Base-by-base conservation (phyloP, 495 filamentous ascomycete genomes). In the Podospora tetraspora region DNA sequence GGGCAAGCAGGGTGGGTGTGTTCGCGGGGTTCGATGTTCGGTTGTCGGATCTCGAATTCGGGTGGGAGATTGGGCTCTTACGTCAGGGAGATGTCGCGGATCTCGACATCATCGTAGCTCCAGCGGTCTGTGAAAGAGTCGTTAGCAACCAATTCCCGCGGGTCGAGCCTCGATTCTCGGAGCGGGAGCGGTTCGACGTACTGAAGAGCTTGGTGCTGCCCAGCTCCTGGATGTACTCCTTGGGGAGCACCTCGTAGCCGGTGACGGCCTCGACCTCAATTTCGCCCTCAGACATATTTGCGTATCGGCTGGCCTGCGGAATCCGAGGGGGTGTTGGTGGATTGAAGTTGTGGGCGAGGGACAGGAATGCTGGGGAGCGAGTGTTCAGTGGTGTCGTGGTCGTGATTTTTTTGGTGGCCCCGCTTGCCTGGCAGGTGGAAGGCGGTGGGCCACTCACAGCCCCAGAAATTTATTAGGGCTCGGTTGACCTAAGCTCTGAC, bases 71-170 rank as follows among this genome's bases (percentile, higher is more conserved):
- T 52, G 66, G 59, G 65, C 68, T 79, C 94, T 88, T 93, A 99
- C 95, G 95, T 97, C 85, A 99, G 88, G 71, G 96, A 98, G 84
- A 99, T 98, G 79, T 99, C 95, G 75, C 95, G 88, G 80, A 98
- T 95, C 86, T 99, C 95, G 75, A 99, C 96, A 89, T 98, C 94
- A 81, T 97, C 96, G 84, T 98, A 99, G 83, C 88, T 93, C 86
- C 83, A 84, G 71, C 71, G 75, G 75, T 76, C 76, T 79, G 61
- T 63, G 60, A 57, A 62, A 59, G 59, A 63, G 59, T 67, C 69
- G 73, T 82, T 70, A 79, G 79, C 65, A 59, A 65, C 24, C 59
- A 62, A 63, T 52, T 71, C 62, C 27, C 24, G 16, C 11, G 52
- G 1, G 32, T 67, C 63, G 61, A 25, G 19, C 21, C 43, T 43